Percentiles rank a stretch among this genome's conserved stretches.
These are phyloP conservation scores for Aristolochia californica DNA, from an alignment of 164 flowering plant species.

Conservation along the genomic window DNA sequence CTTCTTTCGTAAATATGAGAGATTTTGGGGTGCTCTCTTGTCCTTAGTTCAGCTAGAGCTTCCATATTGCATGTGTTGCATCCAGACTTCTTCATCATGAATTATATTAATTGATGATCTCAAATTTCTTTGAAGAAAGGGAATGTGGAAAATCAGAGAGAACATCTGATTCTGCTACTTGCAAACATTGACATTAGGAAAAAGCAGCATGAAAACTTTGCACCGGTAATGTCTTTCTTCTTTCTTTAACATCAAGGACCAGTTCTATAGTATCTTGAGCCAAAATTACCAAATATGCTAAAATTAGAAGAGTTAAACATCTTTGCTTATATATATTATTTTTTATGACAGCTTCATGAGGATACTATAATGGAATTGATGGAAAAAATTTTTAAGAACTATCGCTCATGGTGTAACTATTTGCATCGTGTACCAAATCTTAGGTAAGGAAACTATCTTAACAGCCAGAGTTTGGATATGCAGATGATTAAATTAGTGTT, in stretches of 20 bases:
- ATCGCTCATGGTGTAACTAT: conserved; percentile 81
- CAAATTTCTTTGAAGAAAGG: conserved; percentile 52
- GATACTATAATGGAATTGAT: conserved; percentile 38
- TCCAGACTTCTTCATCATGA: background rate
- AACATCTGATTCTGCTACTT: conserved; percentile 85
- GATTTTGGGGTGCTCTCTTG: too few relatives aligned
- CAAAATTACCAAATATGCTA: background rate
- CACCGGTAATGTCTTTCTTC: conserved; percentile 29
- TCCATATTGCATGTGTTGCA: background rate
- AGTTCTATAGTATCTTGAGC: background rate
- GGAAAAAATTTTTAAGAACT: conserved; percentile 73
- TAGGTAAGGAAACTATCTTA: conserved; percentile 31
- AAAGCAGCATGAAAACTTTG: conserved; percentile 23
- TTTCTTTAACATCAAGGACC: background rate
- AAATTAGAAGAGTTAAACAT: background rate
- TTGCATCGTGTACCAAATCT: conserved; percentile 44
- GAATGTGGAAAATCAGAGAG: conserved; percentile 97
- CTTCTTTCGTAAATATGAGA: too few relatives aligned
- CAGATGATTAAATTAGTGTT: background rate
- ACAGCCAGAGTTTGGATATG: background rate
- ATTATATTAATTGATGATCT: background rate
- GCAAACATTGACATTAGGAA: conserved; percentile 70
- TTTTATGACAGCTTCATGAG: conserved; percentile 36
- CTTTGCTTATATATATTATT: background rate
- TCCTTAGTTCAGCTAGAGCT: background rate